Conservation (phyloP, 2,329 filamentous ascomycete genomes). For the Triangularia setosa region DNA sequence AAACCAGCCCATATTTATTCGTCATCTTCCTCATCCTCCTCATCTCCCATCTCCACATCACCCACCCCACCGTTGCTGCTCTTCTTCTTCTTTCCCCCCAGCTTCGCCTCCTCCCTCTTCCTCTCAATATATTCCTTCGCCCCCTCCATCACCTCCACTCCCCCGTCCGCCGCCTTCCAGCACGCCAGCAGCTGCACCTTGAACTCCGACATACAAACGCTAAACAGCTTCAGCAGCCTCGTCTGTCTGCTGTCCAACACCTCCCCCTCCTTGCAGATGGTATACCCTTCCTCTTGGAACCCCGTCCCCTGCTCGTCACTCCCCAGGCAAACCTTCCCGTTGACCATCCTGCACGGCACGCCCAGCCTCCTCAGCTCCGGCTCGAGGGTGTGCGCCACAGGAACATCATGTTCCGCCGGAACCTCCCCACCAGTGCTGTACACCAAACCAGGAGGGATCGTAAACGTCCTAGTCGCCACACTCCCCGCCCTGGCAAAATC, state of each 20-base stretch:
- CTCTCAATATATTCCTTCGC: slow-evolving; percentile 13
- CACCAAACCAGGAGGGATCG: slow-evolving; percentile 77
- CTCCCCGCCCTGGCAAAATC: slow-evolving; percentile 91
- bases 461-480: slow-evolving; percentile 68
- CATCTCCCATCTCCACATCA: slow-evolving; percentile 3
- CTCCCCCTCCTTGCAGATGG: slow-evolving; percentile 81
- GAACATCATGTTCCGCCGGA: slow-evolving; percentile 75
- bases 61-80: not conserved
- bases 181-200: slow-evolving; percentile 74
- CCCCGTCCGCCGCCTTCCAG: slow-evolving; percentile 56
- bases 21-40: slow-evolving; percentile 16
- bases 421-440: slow-evolving; percentile 79
- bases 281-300: slow-evolving; percentile 51
- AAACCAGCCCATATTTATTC: not conserved
- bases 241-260: slow-evolving; percentile 88
- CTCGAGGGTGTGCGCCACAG: slow-evolving; percentile 83
- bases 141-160: slow-evolving; percentile 54
- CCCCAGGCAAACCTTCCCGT: slow-evolving; percentile 77
- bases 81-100: slow-evolving; percentile 4
- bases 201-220: slow-evolving; percentile 87
- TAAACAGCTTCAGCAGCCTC: slow-evolving; percentile 88
- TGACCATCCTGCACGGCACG: slow-evolving; percentile 82
- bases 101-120: slow-evolving; percentile 24
- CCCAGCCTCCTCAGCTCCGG: slow-evolving; percentile 84
- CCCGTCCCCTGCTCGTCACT: slow-evolving; percentile 51